Conservation (phyloP, 371 early-diverging fungal species). For the Amoeboaphelidium occidentale region DNA sequence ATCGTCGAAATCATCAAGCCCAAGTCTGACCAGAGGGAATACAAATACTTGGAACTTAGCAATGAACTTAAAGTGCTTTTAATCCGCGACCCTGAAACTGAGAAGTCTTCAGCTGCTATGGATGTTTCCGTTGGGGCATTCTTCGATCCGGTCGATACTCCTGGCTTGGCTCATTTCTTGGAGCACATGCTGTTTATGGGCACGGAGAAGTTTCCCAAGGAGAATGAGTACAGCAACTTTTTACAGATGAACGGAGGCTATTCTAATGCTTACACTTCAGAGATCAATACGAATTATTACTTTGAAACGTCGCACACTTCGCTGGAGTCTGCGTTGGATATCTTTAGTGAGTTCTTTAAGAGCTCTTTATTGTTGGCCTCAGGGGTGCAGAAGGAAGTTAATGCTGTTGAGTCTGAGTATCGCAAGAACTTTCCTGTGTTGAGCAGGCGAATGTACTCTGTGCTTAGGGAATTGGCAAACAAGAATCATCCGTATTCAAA, state of each 20-base stretch:
- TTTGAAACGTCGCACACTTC: constrained; percentile 17
- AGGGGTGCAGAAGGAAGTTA: constrained; percentile 66
- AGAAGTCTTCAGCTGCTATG: constrained; percentile 69
- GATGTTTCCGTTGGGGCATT: constrained; percentile 76
- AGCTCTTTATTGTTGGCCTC: neutral
- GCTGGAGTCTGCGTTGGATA: neutral
- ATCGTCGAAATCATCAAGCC: constrained; percentile 5
- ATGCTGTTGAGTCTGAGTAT: constrained; percentile 82
- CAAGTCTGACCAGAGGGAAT: constrained; percentile 48
- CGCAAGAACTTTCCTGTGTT: constrained; percentile 73
- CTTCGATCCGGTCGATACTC: constrained; percentile 30
- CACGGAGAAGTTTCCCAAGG: constrained; percentile 62
- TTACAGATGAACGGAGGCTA: constrained; percentile 67
- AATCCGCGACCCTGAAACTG: constrained; percentile 50
- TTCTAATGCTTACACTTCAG: constrained; percentile 84
- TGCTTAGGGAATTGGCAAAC: constrained; percentile 52
- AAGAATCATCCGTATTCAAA: constrained; percentile 55
- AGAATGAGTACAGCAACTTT: constrained; percentile 75
- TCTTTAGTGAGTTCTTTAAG: neutral
- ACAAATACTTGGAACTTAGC: constrained; percentile 47
- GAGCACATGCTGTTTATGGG: constrained; percentile 40
- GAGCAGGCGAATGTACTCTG: constrained; percentile 54
- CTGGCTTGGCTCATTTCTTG: constrained; percentile 94
- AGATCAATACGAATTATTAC: constrained; percentile 77
- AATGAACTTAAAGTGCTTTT: constrained; percentile 57